Conservation (phyloP, 2,329 filamentous ascomycete genomes). For the Leptosphaerulina australis region DNA sequence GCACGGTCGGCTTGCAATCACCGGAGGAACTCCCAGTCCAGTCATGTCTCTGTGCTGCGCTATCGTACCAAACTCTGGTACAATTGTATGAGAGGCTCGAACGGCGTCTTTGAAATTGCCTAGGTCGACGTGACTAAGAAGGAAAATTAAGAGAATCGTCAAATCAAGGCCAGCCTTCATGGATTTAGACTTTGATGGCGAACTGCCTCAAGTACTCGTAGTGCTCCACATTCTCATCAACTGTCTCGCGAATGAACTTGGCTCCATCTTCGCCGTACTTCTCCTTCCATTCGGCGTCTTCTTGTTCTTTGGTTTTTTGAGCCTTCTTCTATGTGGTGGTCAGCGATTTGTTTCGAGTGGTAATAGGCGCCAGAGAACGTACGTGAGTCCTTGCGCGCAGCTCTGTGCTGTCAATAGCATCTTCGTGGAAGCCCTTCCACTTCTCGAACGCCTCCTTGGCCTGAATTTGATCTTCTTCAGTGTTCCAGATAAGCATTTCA, state of each 20-base stretch:
- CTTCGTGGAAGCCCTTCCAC: constrained; percentile 96
- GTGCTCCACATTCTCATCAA: constrained; percentile 72
- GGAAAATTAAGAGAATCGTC: background rate
- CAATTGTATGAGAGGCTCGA: background rate
- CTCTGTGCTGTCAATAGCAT: constrained; percentile 82
- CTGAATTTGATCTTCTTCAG: constrained; percentile 70
- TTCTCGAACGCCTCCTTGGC: constrained; percentile 86
- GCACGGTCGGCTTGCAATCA: no score
- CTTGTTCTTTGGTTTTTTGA: constrained; percentile 66
- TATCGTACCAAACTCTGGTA: no score
- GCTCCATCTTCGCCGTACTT: constrained; percentile 77
- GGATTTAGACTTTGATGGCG: constrained; percentile 60
- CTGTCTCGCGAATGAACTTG: constrained; percentile 71
- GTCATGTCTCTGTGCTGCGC: no score
- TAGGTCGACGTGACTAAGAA: no score
- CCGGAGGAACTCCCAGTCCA: no score
- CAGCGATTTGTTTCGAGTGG: constrained; percentile 11
- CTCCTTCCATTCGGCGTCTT: constrained; percentile 72
- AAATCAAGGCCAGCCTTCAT: constrained; percentile 19
- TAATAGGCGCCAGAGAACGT: constrained; percentile 37
- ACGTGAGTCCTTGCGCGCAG: constrained; percentile 72
- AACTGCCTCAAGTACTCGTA: constrained; percentile 86
- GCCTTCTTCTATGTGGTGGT: constrained; percentile 60
- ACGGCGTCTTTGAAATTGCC: background rate
- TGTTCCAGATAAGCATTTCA: constrained; percentile 84